Conservation (phyloP, 257 asterid genomes). For the Schizonepeta tenuifolia region DNA sequence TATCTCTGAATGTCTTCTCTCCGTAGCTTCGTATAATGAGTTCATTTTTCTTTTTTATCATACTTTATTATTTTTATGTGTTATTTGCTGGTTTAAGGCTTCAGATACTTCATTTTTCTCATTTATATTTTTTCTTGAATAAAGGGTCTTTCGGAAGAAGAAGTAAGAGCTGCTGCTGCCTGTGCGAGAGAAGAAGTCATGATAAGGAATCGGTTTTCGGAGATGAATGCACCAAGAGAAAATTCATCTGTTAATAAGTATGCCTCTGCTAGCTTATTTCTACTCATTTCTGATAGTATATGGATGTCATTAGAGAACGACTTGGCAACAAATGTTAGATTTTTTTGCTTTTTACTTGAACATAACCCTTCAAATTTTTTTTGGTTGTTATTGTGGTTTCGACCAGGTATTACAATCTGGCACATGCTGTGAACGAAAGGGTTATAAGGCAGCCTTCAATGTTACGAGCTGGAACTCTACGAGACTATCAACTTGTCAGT, state of each 20-base stretch:
- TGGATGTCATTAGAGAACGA: conserved; percentile 9
- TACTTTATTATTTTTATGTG: conserved; percentile 11
- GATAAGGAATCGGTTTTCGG: conserved; percentile 97
- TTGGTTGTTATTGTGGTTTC: conserved; percentile 20
- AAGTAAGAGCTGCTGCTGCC: conserved; percentile 94
- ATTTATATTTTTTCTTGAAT: conserved; percentile 32
- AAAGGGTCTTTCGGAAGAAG: conserved; percentile 99
- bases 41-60: neutral
- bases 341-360: conserved; percentile 16
- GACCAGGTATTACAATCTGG: conserved; percentile 90
- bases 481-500: conserved; percentile 98
- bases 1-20: conserved; percentile 4
- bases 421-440: conserved; percentile 98
- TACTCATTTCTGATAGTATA: conserved; percentile 21
- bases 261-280: conserved; percentile 33
- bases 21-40: neutral
- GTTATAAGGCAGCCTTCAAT: conserved; percentile 95
- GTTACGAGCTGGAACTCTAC: conserved; percentile 89
- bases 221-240: conserved; percentile 97
- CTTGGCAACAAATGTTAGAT: neutral
- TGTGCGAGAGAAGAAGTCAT: conserved; percentile 99
- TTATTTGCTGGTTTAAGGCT: conserved; percentile 24
- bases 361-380: conserved; percentile 12
- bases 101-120: conserved; percentile 21
- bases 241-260: conserved; percentile 93